Base-by-base conservation (phyloP, 176 grass and related monocot genomes). In the Hordeum vulgare region DNA sequence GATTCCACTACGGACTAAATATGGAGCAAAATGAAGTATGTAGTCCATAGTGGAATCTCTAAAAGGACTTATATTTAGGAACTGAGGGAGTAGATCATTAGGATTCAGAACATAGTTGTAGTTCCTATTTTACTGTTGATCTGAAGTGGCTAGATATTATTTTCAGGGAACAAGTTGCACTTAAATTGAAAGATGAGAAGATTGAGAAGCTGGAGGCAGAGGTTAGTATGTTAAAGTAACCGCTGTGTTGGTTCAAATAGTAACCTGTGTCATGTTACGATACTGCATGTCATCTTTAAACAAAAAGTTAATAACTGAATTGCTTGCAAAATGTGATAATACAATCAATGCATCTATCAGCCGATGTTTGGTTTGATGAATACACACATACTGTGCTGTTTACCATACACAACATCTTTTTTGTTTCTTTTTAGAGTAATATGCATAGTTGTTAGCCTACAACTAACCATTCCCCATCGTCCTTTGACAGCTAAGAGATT, bases 81-180 rank as follows among this genome's bases (percentile, higher is more conserved):
- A n/a, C n/a, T n/a, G n/a, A n/a, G n/a, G n/a, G n/a, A n/a, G n/a
- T n/a, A 23, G 33, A 36, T 57, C 81, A 49, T 33, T 79, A 41
- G 11, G 26, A 61, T 36, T 49, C 78, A 78, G 34, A 80, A 53
- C 5, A 21, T 61, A 73, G 8, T 71, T 67, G 10, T 37, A 71
- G 11, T 65, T 76, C 25, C 29, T 66, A 33, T 71, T 66, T 70
- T 78, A 41, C 31, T 49, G 17, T 51, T 2, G 9, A 9, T 49
- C 71, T 51, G 65, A 41, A 18, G 6, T 42, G 17, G 17, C 23
- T 14, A 72, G 17, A 66, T 75, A 66, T 39, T 68, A 12, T 85
- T 91, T 91, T 83, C 83, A 98, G 96, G 85, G 91, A 95, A 84
- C 83, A 87, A 80, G 88, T 88, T 81, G 82, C 83, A 33, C 69